Evolutionary conservation across 768 basidiomycete species (phyloP), one percentile per base, ranked within the genome.

Genomic region (Mycena metata): DNA sequence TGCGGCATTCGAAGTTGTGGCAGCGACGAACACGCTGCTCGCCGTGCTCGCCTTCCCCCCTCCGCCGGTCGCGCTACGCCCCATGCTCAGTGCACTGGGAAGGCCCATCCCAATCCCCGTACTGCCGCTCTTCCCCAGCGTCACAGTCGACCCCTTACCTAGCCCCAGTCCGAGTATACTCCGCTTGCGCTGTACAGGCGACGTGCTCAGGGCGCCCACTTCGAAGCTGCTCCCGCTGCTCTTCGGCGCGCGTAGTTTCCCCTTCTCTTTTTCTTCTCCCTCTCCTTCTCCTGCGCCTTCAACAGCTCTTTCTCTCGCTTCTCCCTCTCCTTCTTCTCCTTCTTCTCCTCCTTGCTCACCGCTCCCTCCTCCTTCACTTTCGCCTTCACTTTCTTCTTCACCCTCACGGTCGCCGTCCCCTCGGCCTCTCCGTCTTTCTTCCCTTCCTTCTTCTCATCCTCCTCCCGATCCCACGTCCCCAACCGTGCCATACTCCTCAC

Each of bases 401-500:
- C 76, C 43, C 75, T 72, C 39, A 78, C 71, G 60, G 77, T 72
- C 36, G 77, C 71, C 61, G 77, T 78, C 15, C 79, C 77, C 60
- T 78, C 83, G 39, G 83, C 79, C 71, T 80, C 80, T 80, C 80
- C 72, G 77, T 80, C 60, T 78, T 77, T 42, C 76, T 82, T 81
- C 35, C 76, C 76, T 51, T 79, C 79, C 66, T 76, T 73, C 24
- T 71, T 72, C 61, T 59, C 73, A 72, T 69, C 69, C 59, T 75
- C 75, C 55, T 77, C 82, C 6, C 26, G 41, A 24, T 55, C 83
- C 79, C 2, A 65, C 80, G 17, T 78, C 80, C 75, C 80, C 62
- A 89, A 78, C 73, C 90, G 89, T 24, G 89, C 87, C 91, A 92
- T 92, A 73, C 90, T 90, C 2, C 90, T 84, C 71, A 95, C 89